These are phyloP conservation scores for Bisporella sp. DNA, from an alignment of 2,329 filamentous ascomycete species.

Conservation along the genomic window DNA sequence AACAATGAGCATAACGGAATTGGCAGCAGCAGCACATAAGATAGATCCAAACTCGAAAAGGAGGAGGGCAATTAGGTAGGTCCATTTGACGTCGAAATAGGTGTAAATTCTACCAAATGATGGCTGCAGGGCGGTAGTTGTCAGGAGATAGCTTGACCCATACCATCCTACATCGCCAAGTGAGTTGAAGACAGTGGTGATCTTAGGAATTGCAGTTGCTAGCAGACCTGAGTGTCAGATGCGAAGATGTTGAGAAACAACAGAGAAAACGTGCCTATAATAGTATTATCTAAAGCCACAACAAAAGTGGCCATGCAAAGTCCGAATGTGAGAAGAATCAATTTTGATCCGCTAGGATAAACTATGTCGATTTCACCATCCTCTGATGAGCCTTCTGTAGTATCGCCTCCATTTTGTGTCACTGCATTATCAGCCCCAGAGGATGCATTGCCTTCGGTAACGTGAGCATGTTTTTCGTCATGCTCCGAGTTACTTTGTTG, in stretches of 20 bases:
- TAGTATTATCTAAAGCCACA: constrained; percentile 27
- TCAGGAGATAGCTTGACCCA: constrained; percentile 28
- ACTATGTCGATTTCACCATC: constrained; percentile 16
- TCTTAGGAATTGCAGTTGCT: constrained; percentile 32
- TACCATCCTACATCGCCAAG: constrained; percentile 32
- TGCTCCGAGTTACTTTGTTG: not conserved
- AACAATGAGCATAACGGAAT: constrained; percentile 28
- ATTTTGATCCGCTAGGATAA: constrained; percentile 21
- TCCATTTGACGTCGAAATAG: constrained; percentile 27
- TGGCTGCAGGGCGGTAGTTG: constrained; percentile 27
- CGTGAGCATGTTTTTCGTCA: constrained; percentile 3
- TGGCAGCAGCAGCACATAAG: constrained; percentile 27
- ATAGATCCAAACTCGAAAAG: constrained; percentile 32
- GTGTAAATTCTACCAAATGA: constrained; percentile 28
- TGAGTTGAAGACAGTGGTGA: constrained; percentile 32
- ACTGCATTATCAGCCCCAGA: not conserved
- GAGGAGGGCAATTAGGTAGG: constrained; percentile 22
- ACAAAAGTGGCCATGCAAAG: constrained; percentile 35
- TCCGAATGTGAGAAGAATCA: constrained; percentile 37
- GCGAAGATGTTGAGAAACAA: too few species aligned
- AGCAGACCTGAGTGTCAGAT: not conserved
- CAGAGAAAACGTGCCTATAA: constrained; percentile 12
- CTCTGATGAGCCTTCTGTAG: constrained; percentile 2
- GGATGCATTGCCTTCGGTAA: not conserved
- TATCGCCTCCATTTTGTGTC: not conserved